Evolutionary conservation across 352 stramenopile species (phyloP).

Genomic region (Globisporangium camurandrum): DNA sequence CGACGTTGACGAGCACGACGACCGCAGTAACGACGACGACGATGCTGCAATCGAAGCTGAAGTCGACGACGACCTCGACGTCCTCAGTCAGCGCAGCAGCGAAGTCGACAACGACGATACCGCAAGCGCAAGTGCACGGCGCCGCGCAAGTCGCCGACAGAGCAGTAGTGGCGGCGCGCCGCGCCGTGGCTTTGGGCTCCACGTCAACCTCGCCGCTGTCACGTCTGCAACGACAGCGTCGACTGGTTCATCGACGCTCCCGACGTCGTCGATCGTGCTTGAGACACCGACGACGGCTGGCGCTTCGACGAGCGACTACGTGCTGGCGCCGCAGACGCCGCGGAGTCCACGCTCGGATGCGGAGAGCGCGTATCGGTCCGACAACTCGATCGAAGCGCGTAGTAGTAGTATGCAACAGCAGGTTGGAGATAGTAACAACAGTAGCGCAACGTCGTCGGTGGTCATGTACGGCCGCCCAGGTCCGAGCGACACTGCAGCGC

Average conservation of each 20-base stretch:
- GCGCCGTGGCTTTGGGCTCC: slow-evolving; percentile 46
- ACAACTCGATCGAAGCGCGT: slow-evolving; percentile 25
- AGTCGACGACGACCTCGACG: slow-evolving; percentile 73
- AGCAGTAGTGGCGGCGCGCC: slow-evolving; percentile 19
- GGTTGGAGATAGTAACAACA: no score
- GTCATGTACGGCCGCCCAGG: slow-evolving; percentile 58
- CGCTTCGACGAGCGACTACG: slow-evolving; percentile 30
- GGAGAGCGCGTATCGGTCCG: slow-evolving; percentile 54
- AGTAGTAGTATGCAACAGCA: not conserved
- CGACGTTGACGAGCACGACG: slow-evolving; percentile 54
- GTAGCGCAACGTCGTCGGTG: slow-evolving; percentile 40
- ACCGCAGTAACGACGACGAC: slow-evolving; percentile 45
- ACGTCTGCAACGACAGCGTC: not conserved
- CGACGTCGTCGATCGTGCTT: not conserved
- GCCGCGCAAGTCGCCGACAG: slow-evolving; percentile 5
- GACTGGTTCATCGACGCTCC: not conserved
- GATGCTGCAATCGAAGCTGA: slow-evolving; percentile 72
- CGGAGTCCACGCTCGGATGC: slow-evolving; percentile 49
- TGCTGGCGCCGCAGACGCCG: slow-evolving; percentile 39
- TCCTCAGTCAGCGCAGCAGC: slow-evolving; percentile 62
- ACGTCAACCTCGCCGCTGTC: slow-evolving; percentile 39
- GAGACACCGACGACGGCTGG: slow-evolving; percentile 28
- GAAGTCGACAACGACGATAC: slow-evolving; percentile 35
- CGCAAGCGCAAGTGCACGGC: slow-evolving; percentile 8
- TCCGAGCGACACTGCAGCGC: slow-evolving; percentile 6